A percentile compares a stretch with the other conserved stretches of the same genome.
Evolutionary conservation across 1,139 yeast genomes (phyloP).

Genomic region (Suhomyces coccinellae): DNA sequence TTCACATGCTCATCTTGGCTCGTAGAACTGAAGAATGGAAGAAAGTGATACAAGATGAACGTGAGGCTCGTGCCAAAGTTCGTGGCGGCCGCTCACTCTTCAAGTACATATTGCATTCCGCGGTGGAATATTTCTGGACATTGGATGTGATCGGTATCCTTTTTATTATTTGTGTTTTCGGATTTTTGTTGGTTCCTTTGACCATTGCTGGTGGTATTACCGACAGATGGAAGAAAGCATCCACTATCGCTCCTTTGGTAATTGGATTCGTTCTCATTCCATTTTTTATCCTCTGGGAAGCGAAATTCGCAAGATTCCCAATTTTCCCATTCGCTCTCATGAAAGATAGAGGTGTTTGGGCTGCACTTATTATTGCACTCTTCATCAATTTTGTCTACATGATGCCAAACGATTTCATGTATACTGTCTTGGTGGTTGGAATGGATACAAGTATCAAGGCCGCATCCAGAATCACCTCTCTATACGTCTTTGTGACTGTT

Average conservation of each 20-base stretch:
- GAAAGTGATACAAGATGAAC: conserved; percentile 22
- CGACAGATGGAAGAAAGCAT: conserved; percentile 31
- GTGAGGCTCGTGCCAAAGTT: conserved; percentile 26
- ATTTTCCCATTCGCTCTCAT: conserved; percentile 34
- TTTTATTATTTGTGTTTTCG: conserved; percentile 32
- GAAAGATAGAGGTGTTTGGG: conserved; percentile 41
- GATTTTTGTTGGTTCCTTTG: conserved; percentile 41
- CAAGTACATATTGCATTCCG: conserved; percentile 19
- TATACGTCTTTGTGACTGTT: conserved; percentile 36
- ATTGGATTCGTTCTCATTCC: conserved; percentile 39
- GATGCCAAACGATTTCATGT: conserved; percentile 35
- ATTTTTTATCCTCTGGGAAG: conserved; percentile 35
- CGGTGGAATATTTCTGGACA: conserved; percentile 33
- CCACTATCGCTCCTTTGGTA: conserved; percentile 38
- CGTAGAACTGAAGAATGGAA: conserved; percentile 37
- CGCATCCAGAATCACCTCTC: conserved; percentile 37
- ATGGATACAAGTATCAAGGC: conserved; percentile 31
- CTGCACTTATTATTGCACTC: conserved; percentile 30
- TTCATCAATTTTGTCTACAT: conserved; percentile 32
- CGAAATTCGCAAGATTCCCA: conserved; percentile 31
- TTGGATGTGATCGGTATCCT: conserved; percentile 38
- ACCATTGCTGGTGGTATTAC: conserved; percentile 40
- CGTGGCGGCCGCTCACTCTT: neutral
- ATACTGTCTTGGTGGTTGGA: conserved; percentile 37
- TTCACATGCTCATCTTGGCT: conserved; percentile 39